Conservation (phyloP, 805 yeast genomes). For the Yamadazyma akitaensis region DNA sequence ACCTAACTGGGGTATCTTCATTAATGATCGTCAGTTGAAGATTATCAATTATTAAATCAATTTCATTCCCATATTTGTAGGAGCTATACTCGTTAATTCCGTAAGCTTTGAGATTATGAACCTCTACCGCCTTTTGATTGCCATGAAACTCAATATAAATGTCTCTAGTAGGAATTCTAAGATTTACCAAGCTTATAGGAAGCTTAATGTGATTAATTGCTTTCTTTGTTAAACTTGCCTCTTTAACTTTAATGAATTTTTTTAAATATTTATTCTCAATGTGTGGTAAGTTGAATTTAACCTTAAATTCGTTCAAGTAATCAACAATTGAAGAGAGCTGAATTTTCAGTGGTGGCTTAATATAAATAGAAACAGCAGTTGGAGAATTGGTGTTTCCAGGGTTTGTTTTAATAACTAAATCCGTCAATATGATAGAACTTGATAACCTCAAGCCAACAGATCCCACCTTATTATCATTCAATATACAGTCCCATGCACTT, state of each 20-base stretch:
- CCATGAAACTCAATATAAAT: conserved; percentile 26
- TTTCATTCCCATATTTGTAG: conserved; percentile 21
- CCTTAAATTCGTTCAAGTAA: conserved; percentile 17
- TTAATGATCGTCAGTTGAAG: not conserved
- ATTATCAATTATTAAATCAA: conserved; percentile 15
- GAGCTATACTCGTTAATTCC: conserved; percentile 30
- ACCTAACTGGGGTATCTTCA: not conserved
- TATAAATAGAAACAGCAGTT: conserved; percentile 21
- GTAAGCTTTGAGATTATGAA: conserved; percentile 24
- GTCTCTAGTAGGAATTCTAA: conserved; percentile 30
- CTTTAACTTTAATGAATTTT: conserved; percentile 31
- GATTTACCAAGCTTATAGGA: conserved; percentile 32
- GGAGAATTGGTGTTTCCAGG: conserved; percentile 16
- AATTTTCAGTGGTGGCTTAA: conserved; percentile 25
- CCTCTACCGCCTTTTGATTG: conserved; percentile 10
- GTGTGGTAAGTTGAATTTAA: conserved; percentile 3
- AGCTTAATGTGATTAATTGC: conserved; percentile 26
- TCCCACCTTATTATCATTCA: conserved; percentile 17
- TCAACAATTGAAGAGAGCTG: conserved; percentile 18
- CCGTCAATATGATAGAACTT: conserved; percentile 32
- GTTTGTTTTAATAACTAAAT: conserved; percentile 24
- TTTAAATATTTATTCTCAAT: conserved; percentile 24
- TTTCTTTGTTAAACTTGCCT: conserved; percentile 15
- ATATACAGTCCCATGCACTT: conserved; percentile 31
- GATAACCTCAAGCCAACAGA: conserved; percentile 35